Evolutionary conservation across 345 rosid species (phyloP), one percentile per base, ranked within the genome.

Genomic region (Angophora floribunda): DNA sequence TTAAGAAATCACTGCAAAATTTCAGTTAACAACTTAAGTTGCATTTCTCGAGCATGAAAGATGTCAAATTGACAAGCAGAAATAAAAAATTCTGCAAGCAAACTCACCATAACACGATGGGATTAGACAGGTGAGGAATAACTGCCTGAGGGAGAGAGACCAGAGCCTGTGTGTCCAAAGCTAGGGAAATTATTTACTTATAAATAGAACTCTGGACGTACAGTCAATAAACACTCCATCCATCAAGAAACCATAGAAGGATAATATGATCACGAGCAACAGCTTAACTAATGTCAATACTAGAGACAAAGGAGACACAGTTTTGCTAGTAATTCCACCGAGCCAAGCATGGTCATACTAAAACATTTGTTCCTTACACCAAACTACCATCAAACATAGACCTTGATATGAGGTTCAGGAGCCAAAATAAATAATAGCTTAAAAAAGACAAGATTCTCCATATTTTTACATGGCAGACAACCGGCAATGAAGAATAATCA

Each of bases 1-100:
- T 96, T 88, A 98, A 93, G 88, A 98, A 98, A 92, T 98, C 99
- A 44, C 99, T 96, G 96, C 96, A 94, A 75, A 36, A 75, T 41
- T 75, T 75, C 28, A 41, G 82, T 86, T 63, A 67, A 30, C 65
- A 57, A 78, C 79, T 90, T 75, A 90, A 89, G 4, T 19, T 75
- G 45, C 79, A 21, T 19, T 1, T 70, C 47, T 70, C 0, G 13
- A 75, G 82, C 28, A 24, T 28, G 50, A 59, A 32, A 21, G 30
- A 45, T 19, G 30, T n/a, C 6, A 85, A 88, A 57, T 70, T 67
- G n/a, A 51, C 59, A 16, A 36, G 44, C 41, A 50, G 82, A 67
- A 26, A 36, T 5, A 75, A 36, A 86, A 86, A 51, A n/a, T 85
- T 65, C 24, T 22, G 85, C 32, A 50, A 50, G 44, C 52, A 24